Conservation (phyloP, 2,329 filamentous ascomycete genomes). For the Cyclaneusma minus region DNA sequence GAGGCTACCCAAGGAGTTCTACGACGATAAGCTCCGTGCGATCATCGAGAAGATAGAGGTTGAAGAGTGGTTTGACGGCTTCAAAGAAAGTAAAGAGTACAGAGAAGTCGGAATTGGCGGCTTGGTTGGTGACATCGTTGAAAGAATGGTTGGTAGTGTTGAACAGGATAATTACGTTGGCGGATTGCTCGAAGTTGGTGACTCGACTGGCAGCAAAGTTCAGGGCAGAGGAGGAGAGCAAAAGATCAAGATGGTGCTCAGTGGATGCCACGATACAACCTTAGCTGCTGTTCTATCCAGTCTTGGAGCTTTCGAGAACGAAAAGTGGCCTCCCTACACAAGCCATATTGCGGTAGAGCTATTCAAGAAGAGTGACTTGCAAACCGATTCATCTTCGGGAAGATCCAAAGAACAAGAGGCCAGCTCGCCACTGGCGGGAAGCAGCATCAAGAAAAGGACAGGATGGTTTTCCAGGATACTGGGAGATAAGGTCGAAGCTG, state of each 20-base stretch:
- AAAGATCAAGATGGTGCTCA: slow-evolving; percentile 58
- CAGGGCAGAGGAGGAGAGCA: slow-evolving; percentile 29
- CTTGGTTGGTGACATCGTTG: slow-evolving; percentile 69
- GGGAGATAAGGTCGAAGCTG: slow-evolving; percentile 9
- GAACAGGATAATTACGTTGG: slow-evolving; percentile 36
- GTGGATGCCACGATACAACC: slow-evolving; percentile 88
- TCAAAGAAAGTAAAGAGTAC: slow-evolving; percentile 72
- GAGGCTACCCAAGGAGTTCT: slow-evolving; percentile 70
- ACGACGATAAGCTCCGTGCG: slow-evolving; percentile 54
- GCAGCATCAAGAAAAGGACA: slow-evolving; percentile 5
- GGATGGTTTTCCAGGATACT: slow-evolving; percentile 14
- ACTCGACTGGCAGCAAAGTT: slow-evolving; percentile 15
- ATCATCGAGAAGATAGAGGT: slow-evolving; percentile 61
- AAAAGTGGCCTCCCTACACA: slow-evolving; percentile 83
- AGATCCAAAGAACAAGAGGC: slow-evolving; percentile 7
- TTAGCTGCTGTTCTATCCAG: slow-evolving; percentile 65
- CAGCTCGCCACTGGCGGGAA: slow-evolving; percentile 1
- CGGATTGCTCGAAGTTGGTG: slow-evolving; percentile 31
- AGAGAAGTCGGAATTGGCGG: slow-evolving; percentile 77
- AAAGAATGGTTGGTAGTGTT: slow-evolving; percentile 55
- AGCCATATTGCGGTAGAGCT: slow-evolving; percentile 85
- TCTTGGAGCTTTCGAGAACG: slow-evolving; percentile 59
- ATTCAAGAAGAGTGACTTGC: slow-evolving; percentile 41
- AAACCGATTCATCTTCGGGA: slow-evolving; percentile 8
- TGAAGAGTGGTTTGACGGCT: slow-evolving; percentile 89